Evolutionary conservation across 331 rosid genomes (phyloP), one percentile per base, ranked within the genome.

Genomic region (Pyrus hybrid): DNA sequence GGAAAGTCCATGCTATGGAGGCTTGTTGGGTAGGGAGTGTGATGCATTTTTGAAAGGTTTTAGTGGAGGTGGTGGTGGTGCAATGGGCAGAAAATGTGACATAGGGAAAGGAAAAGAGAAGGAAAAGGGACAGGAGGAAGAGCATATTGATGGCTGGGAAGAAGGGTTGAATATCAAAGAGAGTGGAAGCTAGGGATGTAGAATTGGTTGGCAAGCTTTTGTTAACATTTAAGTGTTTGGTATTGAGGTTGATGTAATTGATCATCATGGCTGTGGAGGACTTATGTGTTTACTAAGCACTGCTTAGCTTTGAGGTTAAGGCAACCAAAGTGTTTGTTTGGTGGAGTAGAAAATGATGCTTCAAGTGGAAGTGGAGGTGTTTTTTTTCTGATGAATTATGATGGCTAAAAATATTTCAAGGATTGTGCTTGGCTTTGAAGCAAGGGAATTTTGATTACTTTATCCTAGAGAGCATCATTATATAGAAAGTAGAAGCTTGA

Each of bases 1-100:
- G 91, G 77, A 87, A 92, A 75, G 97, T 95, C 99, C 99, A 95
- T 6, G 99, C 99, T 63, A 95, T 84, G 77, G 99, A 92, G 83
- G 97, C 97, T 63, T 90, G 89, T 75, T 95, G 99, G 49, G 93
- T 87, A 13, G 97, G 96, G 26, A 95, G 97, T 22, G 87, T 82
- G 87, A 88, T 89, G 80, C 97, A 95, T 85, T 85, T 90, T 71
- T 90, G 80, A 61, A 86, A 95, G 29, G 89, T 85, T 81, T 83
- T 84, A 0, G 87, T 83, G 57, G 88, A 30, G 23, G 95, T 86
- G 75, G 81, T 35, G 35, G 91, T 83, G 71, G 95, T 86, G 82
- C 96, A 94, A 11, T 87, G 99, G 26, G 96, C 87, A 6, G 92
- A 86, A 77, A 72, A 67, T 68, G 88, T 83, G 30, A 57, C 4